Base-by-base conservation (phyloP, 768 basidiomycete genomes). In the Leccinum variicolor region DNA sequence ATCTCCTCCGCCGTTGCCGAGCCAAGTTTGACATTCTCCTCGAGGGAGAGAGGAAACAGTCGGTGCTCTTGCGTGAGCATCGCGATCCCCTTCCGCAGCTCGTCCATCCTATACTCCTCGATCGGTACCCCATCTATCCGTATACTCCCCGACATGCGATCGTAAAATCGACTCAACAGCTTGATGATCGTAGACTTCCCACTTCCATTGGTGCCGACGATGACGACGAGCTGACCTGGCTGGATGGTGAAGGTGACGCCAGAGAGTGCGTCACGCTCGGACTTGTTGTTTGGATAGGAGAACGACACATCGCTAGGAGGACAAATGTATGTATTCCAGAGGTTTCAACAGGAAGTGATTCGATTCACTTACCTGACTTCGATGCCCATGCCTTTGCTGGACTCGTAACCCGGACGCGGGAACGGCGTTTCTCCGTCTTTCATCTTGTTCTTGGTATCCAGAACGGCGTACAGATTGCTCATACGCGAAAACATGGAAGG, bases 281-380 rank as follows among this genome's bases (percentile, higher is more conserved):
- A 58, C 17, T 64, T 60, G 50, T 69, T 71, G 23, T 75, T 77
- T 0, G 83, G 83, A 60, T 87, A 87, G 9, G 71, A 64, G 55
- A 86, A 86, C 0, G 72, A 71, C 0, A 86, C 76, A 50, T 84
- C 63, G n/a, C 85, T 86, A 41, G 39, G n/a, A 39, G 9, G 29
- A 29, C 10, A 1, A 4, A 29, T 29, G 29, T 29, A 29, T 29
- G 10, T 11, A 29, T 29, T 29, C 29, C 29, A 29, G 29, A 29
- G 10, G 9, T 29, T 29, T 29, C 10, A 10, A 29, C 29, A 11
- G 29, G 3, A 11, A 29, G 21, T 8, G 9, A 19, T n/a, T n/a
- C 4, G 9, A 33, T 31, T 34, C 6, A 3, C 60, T 10, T 49
- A 70, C 69, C 50, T 54, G 4, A 69, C 26, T 55, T 69, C 64